Conservation (phyloP, 2,329 filamentous ascomycete genomes). For the Phialophora macrospora region DNA sequence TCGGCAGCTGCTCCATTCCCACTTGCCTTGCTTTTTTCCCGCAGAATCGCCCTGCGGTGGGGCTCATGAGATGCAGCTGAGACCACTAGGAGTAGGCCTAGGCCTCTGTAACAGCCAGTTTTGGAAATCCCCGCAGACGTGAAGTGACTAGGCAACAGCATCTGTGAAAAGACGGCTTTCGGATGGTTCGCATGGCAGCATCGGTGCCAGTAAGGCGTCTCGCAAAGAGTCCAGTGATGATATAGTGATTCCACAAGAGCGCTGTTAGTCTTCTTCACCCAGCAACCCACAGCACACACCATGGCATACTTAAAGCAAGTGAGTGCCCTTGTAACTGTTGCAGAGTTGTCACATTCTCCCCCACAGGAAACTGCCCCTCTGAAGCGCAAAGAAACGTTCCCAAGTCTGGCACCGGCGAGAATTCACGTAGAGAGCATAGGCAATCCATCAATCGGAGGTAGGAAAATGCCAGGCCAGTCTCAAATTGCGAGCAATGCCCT, state of each 20-base stretch:
- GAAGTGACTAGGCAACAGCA: neutral
- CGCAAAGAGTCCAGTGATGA: neutral
- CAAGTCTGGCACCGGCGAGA: neutral
- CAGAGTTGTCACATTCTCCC: neutral
- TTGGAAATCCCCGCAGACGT: neutral
- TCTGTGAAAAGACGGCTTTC: neutral
- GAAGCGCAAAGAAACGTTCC: neutral
- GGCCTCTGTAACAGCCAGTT: neutral
- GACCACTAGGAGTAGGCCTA: neutral
- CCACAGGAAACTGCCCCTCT: neutral
- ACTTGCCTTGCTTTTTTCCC: neutral
- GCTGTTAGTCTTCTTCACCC: conserved; percentile 1
- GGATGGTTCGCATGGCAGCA: neutral
- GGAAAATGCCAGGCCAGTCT: neutral
- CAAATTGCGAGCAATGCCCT: neutral
- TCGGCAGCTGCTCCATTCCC: neutral
- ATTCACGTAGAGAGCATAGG: neutral
- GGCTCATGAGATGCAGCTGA: neutral
- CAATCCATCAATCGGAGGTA: neutral
- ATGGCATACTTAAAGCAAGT: neutral
- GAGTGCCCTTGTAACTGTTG: neutral
- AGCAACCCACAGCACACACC: neutral
- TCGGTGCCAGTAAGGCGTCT: neutral
- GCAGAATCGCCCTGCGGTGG: too few relatives aligned
- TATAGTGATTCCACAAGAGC: neutral